Percentiles rank a stretch among this genome's conserved stretches.
phyloP scores from a whole-genome alignment of 768 basidiomycete species.

The Tephrocybe sp. region DNA sequence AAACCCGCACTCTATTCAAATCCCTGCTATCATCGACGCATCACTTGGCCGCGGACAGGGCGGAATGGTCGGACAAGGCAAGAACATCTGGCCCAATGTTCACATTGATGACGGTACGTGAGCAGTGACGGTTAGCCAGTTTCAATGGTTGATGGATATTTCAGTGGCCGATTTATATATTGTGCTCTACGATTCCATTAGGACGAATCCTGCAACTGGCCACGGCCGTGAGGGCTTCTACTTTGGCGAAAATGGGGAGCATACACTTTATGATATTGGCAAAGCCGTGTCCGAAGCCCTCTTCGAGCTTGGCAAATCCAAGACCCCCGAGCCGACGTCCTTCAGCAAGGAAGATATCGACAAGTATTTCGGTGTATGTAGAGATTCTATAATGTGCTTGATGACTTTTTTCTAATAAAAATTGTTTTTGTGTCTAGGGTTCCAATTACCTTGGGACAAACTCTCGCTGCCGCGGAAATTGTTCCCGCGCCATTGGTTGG shows the following conservation, averaged over 20 bases:
- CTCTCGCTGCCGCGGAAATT: constrained; percentile 36
- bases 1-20: constrained; percentile 50
- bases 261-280: constrained; percentile 39
- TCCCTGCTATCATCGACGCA: constrained; percentile 46
- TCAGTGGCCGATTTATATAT: constrained; percentile 32
- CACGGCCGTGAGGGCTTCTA: constrained; percentile 54
- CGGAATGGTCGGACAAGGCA: constrained; percentile 54
- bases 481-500: constrained; percentile 43
- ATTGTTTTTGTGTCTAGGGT: constrained; percentile 21
- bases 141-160: background rate
- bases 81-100: constrained; percentile 59
- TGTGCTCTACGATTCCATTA: constrained; percentile 38
- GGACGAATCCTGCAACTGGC: constrained; percentile 24
- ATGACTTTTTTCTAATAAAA: background rate
- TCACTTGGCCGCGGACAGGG: constrained; percentile 45
- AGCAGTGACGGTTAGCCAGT: background rate
- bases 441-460: constrained; percentile 34
- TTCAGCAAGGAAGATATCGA: constrained; percentile 46
- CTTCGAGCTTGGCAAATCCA: constrained; percentile 34
- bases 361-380: constrained; percentile 35
- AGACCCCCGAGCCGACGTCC: constrained; percentile 38
- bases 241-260: constrained; percentile 51
- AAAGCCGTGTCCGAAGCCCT: constrained; percentile 38
- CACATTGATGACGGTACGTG: constrained; percentile 49
- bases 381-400: too few species aligned